Percentiles rank a stretch among this genome's conserved stretches.
These are phyloP conservation scores for Digitaria exilis DNA, from an alignment of 202 grass and related monocot species.

Conservation along the genomic window DNA sequence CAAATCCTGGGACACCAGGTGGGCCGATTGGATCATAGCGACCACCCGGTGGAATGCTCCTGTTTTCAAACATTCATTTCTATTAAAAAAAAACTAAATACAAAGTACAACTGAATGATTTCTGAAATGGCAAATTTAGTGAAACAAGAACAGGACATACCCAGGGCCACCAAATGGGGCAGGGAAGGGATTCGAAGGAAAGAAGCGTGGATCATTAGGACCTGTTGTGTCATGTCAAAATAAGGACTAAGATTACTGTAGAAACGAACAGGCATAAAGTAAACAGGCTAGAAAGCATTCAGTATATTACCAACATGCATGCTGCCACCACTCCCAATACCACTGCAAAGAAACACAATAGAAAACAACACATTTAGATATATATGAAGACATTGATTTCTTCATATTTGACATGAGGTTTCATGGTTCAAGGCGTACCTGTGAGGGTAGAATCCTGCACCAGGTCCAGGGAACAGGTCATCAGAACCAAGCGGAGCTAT, in stretches of 20 bases:
- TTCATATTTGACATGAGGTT: neutral
- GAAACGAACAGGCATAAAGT: conserved; percentile 20
- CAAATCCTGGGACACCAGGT: conserved; percentile 80
- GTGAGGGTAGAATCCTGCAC: conserved; percentile 73
- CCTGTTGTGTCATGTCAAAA: conserved; percentile 52
- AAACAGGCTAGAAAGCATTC: neutral
- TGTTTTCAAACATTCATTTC: conserved; percentile 49
- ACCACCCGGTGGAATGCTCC: conserved; percentile 58
- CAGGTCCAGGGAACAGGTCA: conserved; percentile 74
- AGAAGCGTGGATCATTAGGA: conserved; percentile 83
- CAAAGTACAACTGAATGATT: neutral
- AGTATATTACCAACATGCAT: conserved; percentile 83
- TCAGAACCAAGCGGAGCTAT: conserved; percentile 55
- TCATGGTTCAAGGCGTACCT: conserved; percentile 51
- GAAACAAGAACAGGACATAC: conserved; percentile 38
- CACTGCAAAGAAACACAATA: conserved; percentile 48
- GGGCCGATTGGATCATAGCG: conserved; percentile 88
- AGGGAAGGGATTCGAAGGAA: conserved; percentile 61
- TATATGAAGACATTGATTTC: neutral
- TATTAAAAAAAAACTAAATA: conserved; percentile 34
- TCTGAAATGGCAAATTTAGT: neutral
- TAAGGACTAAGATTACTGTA: neutral
- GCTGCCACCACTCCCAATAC: conserved; percentile 54
- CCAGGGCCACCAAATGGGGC: conserved; percentile 51
- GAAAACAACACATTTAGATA: conserved; percentile 27